Base-by-base conservation (phyloP, 2,329 filamentous ascomycete genomes). In the Alternaria rosae region DNA sequence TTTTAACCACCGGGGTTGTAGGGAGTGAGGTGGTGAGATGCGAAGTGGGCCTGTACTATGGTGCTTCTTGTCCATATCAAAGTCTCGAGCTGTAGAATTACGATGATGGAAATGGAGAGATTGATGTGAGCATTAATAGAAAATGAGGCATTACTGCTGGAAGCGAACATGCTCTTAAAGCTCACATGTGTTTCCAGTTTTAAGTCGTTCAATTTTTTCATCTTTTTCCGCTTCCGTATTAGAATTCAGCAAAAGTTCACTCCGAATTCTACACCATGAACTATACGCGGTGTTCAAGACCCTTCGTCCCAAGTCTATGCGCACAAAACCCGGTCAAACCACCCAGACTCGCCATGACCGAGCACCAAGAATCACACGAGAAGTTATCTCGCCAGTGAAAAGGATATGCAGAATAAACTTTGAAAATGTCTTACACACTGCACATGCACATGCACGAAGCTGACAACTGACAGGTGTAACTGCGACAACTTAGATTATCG, bases 381-480 rank as follows among this genome's bases (percentile, higher is more conserved):
- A 45, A 47, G 30, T 3, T 9, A 23, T 32, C 8, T 17, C 21
- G 20, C 47, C 15, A 32, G 8, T 38, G 10, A 38, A 38, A 17
- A 35, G 11, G 30, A 25, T 17, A 25, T 44, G 26, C 20, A 55
- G 10, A 45, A 21, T 25, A 28, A 7, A 51, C 21, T 32, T 26
- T 54, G 26, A 11, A 15, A 13, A 11, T 32, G 41, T 38, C 26
- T 28, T 38, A 44, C 38, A 30, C 30, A 48, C 44, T 56, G 21
- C 43, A 53, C 38, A 38, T 56, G 21, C 43, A 53, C 38, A 38
- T 30, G 20, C 15, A 42, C 17, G 41, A 20, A 42, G 48, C 30
- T 59, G 57, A 59, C 50, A 59, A 47, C 51, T 59, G 57, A 59
- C 50, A 59, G 20, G 10, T 54, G 32, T 53, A 54, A 54, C 55